Percentiles rank a stretch among this genome's conserved stretches.
phyloP scores from a whole-genome alignment of 495 filamentous ascomycete genomes.

The Penicillium argentinense region DNA sequence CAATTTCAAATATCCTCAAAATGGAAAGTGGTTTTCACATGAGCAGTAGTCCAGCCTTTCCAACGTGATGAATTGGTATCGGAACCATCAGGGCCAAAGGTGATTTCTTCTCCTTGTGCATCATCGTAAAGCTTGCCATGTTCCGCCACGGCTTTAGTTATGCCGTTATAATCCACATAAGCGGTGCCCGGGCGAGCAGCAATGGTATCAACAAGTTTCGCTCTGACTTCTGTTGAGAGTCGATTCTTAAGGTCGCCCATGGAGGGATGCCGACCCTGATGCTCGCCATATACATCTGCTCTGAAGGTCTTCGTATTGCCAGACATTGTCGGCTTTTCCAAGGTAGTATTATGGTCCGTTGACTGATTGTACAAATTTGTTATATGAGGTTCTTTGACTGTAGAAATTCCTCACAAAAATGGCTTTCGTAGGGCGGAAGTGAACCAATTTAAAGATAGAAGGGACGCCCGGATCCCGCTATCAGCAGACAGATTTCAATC shows the following conservation, averaged over 20 bases:
- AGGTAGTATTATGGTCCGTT: too few relatives aligned
- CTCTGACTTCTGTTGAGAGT: not conserved
- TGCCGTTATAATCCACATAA: not conserved
- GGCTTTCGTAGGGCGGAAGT: too few relatives aligned
- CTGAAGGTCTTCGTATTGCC: not conserved
- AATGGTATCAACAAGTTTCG: not conserved
- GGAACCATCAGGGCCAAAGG: not conserved
- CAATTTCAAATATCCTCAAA: not conserved
- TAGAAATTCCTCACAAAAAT: too few relatives aligned
- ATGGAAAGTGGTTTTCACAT: not conserved
- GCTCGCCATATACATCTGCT: not conserved
- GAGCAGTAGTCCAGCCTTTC: not conserved
- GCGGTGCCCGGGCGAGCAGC: not conserved
- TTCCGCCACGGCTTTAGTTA: not conserved
- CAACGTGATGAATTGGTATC: not conserved
- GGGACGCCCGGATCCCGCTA: too few relatives aligned
- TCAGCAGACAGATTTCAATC: too few relatives aligned
- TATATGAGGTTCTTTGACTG: too few relatives aligned
- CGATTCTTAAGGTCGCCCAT: not conserved
- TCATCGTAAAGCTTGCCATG: not conserved
- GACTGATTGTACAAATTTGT: too few relatives aligned
- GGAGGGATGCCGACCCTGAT: not conserved
- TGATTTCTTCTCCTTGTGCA: not conserved
- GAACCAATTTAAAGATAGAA: too few relatives aligned
- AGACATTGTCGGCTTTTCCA: too few relatives aligned